phyloP scores from a whole-genome alignment of 352 stramenopile species.

The Globisporangium nagaii region DNA sequence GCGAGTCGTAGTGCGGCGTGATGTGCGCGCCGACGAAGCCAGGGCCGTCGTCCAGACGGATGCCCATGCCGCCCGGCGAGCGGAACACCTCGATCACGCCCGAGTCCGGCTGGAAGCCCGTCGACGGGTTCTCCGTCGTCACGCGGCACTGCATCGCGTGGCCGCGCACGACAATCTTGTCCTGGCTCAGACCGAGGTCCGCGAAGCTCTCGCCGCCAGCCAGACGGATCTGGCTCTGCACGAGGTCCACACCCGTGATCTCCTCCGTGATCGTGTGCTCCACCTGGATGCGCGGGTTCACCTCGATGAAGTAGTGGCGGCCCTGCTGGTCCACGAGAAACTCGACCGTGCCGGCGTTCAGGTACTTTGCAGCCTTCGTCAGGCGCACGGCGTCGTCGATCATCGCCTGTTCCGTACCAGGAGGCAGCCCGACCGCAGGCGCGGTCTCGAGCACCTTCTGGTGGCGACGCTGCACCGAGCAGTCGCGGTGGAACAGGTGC shows the following conservation, averaged over 20 bases:
- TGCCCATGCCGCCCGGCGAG: conserved; percentile 93
- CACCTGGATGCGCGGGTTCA: conserved; percentile 98
- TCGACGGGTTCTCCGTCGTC: conserved; percentile 93
- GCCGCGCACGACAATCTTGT: conserved; percentile 89
- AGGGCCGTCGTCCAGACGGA: conserved; percentile 94
- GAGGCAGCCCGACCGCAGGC: conserved; percentile 80
- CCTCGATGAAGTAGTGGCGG: conserved; percentile 97
- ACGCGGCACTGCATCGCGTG: conserved; percentile 97
- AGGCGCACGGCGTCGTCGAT: conserved; percentile 91
- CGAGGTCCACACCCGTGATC: conserved; percentile 94
- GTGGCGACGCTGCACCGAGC: conserved; percentile 96
- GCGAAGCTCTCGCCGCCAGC: conserved; percentile 90
- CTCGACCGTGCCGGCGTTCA: conserved; percentile 97
- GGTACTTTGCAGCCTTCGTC: conserved; percentile 89
- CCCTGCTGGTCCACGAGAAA: conserved; percentile 95
- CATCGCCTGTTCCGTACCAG: conserved; percentile 86
- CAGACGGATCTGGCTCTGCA: conserved; percentile 95
- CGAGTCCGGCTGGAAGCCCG: conserved; percentile 95
- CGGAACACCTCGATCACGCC: conserved; percentile 96
- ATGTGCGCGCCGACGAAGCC: conserved; percentile 96
- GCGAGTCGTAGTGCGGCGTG: conserved; percentile 96
- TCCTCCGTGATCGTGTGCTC: conserved; percentile 92
- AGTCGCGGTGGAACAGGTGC: conserved; percentile 96
- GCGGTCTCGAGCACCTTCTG: conserved; percentile 98
- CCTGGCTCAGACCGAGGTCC: conserved; percentile 92